Percentiles rank a stretch among this genome's conserved stretches.
Conservation (phyloP, 139 green algal genomes). For the Chlorella sorokiniana region DNA sequence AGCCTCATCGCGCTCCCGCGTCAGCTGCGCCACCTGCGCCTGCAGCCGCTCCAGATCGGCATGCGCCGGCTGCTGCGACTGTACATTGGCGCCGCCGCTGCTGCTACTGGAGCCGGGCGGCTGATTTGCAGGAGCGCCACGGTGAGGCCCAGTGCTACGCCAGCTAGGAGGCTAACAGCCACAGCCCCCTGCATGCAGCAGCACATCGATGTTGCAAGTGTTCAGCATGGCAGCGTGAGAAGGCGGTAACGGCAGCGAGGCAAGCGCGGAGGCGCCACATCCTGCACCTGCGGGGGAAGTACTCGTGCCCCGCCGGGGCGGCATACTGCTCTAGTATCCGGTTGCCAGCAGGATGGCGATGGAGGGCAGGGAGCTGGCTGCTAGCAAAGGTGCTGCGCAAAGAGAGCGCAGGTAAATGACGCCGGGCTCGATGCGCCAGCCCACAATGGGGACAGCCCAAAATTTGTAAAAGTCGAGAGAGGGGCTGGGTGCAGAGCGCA, state of each 20-base stretch:
- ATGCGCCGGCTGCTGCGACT: neutral
- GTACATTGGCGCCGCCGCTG: neutral
- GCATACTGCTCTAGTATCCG: neutral
- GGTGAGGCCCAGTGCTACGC: slow-evolving; percentile 12
- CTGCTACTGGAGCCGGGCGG: neutral
- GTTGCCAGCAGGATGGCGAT: neutral
- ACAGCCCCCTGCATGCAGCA: neutral
- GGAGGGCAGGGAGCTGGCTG: no score
- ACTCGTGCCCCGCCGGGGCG: neutral
- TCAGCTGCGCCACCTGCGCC: neutral
- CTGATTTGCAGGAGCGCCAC: neutral
- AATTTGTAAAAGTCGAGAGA: slow-evolving; percentile 5
- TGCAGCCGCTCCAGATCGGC: neutral
- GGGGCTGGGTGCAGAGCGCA: neutral
- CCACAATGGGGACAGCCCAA: neutral
- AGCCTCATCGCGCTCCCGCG: neutral
- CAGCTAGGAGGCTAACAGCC: neutral
- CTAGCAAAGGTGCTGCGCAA: neutral
- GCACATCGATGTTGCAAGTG: no score
- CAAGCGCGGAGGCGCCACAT: no score
- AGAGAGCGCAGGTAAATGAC: neutral
- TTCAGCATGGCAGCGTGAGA: no score
- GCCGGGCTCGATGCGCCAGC: neutral
- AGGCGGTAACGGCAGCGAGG: no score
- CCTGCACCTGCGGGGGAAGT: neutral